A percentile compares a stretch with the other conserved stretches of the same genome.
Conservation (phyloP, 768 basidiomycete genomes). For the Termitomyces sp. region DNA sequence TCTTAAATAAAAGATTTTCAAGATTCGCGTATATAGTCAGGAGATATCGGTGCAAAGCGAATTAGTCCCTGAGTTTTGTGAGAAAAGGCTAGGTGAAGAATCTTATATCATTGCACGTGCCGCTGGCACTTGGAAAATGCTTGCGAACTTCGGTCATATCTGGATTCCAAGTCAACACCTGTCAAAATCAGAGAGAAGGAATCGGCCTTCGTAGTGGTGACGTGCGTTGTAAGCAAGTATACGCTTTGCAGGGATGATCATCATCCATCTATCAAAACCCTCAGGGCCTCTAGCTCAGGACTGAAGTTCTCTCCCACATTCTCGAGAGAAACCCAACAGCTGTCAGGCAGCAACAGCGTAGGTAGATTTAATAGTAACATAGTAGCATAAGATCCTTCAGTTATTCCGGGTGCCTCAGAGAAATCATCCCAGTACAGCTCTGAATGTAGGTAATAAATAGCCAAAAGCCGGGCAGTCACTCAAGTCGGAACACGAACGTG, state of each 20-base stretch:
- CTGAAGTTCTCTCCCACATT: constrained; percentile 51
- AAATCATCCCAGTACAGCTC: constrained; percentile 34
- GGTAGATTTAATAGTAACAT: too few relatives aligned
- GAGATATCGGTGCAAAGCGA: constrained; percentile 52
- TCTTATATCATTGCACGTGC: constrained; percentile 31
- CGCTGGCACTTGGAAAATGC: constrained; percentile 41
- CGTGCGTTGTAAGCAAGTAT: constrained; percentile 68
- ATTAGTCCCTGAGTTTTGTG: constrained; percentile 31
- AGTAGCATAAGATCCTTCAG: constrained; percentile 38
- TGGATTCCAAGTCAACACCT: constrained; percentile 18
- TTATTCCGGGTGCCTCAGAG: constrained; percentile 29
- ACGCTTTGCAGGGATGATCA: constrained; percentile 71
- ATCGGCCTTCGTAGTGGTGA: constrained; percentile 58
- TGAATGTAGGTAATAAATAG: constrained; percentile 47
- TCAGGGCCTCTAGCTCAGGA: constrained; percentile 48
- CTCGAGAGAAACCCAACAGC: constrained; percentile 50
- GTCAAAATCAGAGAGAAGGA: neutral
- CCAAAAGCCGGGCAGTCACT: constrained; percentile 37
- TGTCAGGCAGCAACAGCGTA: too few relatives aligned
- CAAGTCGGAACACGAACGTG: constrained; percentile 45
- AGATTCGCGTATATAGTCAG: constrained; percentile 57
- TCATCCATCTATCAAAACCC: constrained; percentile 71
- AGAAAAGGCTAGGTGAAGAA: neutral
- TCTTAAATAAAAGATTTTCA: constrained; percentile 59
- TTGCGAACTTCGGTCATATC: constrained; percentile 75